A percentile compares a stretch with the other conserved stretches of the same genome.
phyloP scores from a whole-genome alignment of 2,329 filamentous ascomycete genomes.

The Sclerotiophoma versabilis region DNA sequence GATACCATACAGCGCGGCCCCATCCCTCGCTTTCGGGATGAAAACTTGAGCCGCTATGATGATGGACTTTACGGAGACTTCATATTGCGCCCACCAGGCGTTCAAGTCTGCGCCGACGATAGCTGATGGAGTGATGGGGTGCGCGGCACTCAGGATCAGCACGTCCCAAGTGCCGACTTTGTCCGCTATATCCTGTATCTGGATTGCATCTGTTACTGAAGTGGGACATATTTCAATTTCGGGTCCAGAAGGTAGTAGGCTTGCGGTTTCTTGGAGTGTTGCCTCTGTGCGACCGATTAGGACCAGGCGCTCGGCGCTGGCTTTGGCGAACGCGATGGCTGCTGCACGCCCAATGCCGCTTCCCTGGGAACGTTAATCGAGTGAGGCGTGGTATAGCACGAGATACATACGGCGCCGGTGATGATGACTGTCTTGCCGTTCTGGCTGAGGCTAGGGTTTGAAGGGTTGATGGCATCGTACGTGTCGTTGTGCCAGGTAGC shows the following conservation, averaged over 20 bases:
- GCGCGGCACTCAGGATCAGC: background rate
- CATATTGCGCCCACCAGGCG: conserved; percentile 31
- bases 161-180: background rate
- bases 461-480: conserved; percentile 19
- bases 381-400: too few relatives aligned
- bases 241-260: background rate
- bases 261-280: conserved; percentile 7
- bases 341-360: conserved; percentile 56
- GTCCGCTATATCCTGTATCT: background rate
- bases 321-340: conserved; percentile 52
- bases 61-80: conserved; percentile 30
- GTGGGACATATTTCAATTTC: background rate
- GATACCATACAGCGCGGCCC: conserved; percentile 1
- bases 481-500: conserved; percentile 23
- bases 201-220: background rate
- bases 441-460: conserved; percentile 10
- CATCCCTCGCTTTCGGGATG: conserved; percentile 18
- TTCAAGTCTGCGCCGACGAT: conserved; percentile 13
- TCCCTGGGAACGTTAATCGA: conserved; percentile 29
- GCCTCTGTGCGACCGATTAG: conserved; percentile 51
- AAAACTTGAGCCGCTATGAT: conserved; percentile 25
- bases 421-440: conserved; percentile 26
- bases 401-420: conserved; percentile 20
- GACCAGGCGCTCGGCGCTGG: conserved; percentile 52
- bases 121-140: conserved; percentile 15